These are phyloP conservation scores for Rhodotorula sp. DNA, from an alignment of 1,284 basidiomycete genomes.

Conservation along the genomic window DNA sequence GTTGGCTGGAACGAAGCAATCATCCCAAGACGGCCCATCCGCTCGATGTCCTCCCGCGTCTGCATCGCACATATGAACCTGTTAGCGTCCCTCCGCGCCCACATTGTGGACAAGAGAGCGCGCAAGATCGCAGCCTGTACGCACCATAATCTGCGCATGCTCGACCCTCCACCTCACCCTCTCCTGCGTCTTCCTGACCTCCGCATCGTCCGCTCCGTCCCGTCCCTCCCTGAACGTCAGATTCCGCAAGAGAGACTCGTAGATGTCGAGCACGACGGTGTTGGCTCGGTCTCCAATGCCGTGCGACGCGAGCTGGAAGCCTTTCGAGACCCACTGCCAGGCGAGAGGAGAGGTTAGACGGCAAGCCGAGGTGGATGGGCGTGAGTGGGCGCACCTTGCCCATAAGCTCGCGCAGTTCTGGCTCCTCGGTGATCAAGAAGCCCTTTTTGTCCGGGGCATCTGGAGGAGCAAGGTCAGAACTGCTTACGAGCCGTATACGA, in stretches of 20 bases:
- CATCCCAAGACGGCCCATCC: slow-evolving; percentile 71
- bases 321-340: slow-evolving; percentile 9
- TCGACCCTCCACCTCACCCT: slow-evolving; percentile 72
- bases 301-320: slow-evolving; percentile 64
- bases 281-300: slow-evolving; percentile 91
- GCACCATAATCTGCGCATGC: slow-evolving; percentile 77
- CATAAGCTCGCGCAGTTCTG: slow-evolving; percentile 59
- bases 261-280: slow-evolving; percentile 72
- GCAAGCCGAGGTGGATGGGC: too few species aligned
- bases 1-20: slow-evolving; percentile 91
- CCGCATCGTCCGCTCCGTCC: neutral
- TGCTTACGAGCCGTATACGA: too few species aligned
- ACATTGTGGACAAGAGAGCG: too few species aligned
- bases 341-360: neutral
- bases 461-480: neutral
- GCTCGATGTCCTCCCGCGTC: slow-evolving; percentile 62
- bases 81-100: too few species aligned
- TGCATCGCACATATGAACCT: neutral
- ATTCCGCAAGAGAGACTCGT: slow-evolving; percentile 63
- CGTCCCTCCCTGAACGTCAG: slow-evolving; percentile 41
- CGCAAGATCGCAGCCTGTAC: neutral
- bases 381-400: slow-evolving; percentile 43
- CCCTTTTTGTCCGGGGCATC: slow-evolving; percentile 63
- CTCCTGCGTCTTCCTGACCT: slow-evolving; percentile 11
- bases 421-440: slow-evolving; percentile 62